Percentiles rank a stretch among this genome's conserved stretches.
Conservation (phyloP, 2,329 filamentous ascomycete species). For the Trichoderma sp. region DNA sequence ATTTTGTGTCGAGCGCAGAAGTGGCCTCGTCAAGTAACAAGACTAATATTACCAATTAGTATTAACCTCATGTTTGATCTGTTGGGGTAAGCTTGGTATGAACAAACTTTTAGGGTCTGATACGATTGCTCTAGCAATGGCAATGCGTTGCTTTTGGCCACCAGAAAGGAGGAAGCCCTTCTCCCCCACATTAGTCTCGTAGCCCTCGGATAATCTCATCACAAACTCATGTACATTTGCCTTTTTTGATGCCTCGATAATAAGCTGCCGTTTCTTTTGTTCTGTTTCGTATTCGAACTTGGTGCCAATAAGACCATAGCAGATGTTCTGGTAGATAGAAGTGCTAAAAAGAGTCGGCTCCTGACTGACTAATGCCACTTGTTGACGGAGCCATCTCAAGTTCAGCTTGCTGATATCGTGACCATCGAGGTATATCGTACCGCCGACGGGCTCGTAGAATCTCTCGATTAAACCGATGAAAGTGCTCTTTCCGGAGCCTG, state of each 20-base stretch:
- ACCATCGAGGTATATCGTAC: not conserved
- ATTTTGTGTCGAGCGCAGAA: not conserved
- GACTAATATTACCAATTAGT: not conserved
- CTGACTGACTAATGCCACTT: not conserved
- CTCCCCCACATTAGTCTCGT: not conserved
- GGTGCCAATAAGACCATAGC: not conserved
- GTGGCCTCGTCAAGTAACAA: constrained; percentile 20
- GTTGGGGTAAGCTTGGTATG: not conserved
- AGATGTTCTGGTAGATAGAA: not conserved
- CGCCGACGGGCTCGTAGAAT: not conserved
- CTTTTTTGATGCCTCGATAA: not conserved
- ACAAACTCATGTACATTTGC: not conserved
- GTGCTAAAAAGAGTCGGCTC: not conserved
- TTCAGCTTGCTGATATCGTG: not conserved
- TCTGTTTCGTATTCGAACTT: not conserved
- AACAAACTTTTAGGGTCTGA: not conserved
- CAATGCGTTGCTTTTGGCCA: constrained; percentile 11
- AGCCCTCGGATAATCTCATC: not conserved
- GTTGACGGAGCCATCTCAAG: not conserved
- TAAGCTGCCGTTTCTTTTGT: not conserved
- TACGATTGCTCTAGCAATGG: constrained; percentile 2
- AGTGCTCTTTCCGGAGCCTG: not conserved
- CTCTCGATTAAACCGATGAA: not conserved
- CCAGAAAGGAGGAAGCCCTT: not conserved
- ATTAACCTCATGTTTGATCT: no score